Evolutionary conservation across 441 rosid genomes (phyloP).

Genomic region (Euphorbia celastroides): DNA sequence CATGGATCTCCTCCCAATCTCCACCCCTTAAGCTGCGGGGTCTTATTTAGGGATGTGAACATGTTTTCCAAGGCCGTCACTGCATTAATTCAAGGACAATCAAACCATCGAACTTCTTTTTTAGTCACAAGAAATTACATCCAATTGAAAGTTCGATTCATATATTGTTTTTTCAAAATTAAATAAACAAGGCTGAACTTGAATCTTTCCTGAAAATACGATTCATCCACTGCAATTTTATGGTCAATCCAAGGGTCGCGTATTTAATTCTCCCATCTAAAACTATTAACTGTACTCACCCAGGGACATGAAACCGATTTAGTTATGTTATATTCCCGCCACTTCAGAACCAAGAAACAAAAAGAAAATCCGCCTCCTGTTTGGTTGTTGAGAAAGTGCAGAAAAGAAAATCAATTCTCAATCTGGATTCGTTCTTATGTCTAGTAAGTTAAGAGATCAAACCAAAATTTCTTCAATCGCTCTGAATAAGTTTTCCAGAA

Average conservation of each 20-base stretch:
- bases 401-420: background rate
- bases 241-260: background rate
- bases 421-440: background rate
- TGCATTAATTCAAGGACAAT: slow-evolving; percentile 26
- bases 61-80: slow-evolving; percentile 63
- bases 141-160: background rate
- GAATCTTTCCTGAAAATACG: background rate
- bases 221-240: background rate
- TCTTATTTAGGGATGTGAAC: slow-evolving; percentile 46
- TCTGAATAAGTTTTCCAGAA: slow-evolving; percentile 7
- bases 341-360: background rate
- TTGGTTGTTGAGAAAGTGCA: slow-evolving; percentile 14
- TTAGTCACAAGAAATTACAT: background rate
- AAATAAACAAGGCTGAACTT: background rate
- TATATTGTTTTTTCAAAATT: background rate
- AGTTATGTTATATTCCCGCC: slow-evolving; percentile 16
- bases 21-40: slow-evolving; percentile 75
- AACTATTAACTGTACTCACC: background rate
- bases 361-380: background rate
- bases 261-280: background rate
- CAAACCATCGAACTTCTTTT: background rate
- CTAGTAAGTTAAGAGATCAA: background rate
- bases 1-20: slow-evolving; percentile 78
- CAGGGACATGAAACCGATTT: background rate
- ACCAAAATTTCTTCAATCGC: background rate